phyloP scores from a whole-genome alignment of 805 yeast genomes.

The Lachancea dasiensis region DNA sequence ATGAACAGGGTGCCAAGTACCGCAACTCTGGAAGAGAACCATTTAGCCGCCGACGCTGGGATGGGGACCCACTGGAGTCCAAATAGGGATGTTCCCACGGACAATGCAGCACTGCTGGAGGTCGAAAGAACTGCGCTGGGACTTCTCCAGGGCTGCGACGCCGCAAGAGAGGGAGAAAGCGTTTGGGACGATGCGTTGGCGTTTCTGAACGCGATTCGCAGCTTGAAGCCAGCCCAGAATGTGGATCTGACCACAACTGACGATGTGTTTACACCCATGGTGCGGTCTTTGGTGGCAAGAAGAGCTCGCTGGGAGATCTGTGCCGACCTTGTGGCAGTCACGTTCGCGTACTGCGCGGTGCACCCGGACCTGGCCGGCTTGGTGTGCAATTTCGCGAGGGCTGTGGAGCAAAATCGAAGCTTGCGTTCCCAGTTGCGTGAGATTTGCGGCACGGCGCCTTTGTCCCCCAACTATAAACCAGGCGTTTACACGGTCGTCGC shows the following conservation, averaged over 20 bases:
- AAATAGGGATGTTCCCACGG: too few species aligned
- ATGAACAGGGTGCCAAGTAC: neutral
- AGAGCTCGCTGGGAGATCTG: neutral
- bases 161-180: neutral
- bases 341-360: conserved; percentile 22
- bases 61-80: neutral
- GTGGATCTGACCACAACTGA: neutral
- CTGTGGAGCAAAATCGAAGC: neutral
- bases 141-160: neutral
- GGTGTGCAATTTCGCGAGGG: conserved; percentile 1
- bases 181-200: neutral
- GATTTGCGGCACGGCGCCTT: conserved; percentile 3
- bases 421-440: conserved; percentile 6
- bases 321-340: conserved; percentile 14
- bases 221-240: neutral
- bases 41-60: conserved; percentile 6
- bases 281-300: neutral
- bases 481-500: conserved; percentile 21
- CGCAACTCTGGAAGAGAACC: neutral
- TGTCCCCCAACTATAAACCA: conserved; percentile 8
- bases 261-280: conserved; percentile 2
- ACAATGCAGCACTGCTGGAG: neutral
- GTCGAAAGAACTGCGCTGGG: neutral
- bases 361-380: conserved; percentile 7
- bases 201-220: conserved; percentile 2